Conservation (phyloP, 345 rosid genomes). For the Aurinia saxatilis region DNA sequence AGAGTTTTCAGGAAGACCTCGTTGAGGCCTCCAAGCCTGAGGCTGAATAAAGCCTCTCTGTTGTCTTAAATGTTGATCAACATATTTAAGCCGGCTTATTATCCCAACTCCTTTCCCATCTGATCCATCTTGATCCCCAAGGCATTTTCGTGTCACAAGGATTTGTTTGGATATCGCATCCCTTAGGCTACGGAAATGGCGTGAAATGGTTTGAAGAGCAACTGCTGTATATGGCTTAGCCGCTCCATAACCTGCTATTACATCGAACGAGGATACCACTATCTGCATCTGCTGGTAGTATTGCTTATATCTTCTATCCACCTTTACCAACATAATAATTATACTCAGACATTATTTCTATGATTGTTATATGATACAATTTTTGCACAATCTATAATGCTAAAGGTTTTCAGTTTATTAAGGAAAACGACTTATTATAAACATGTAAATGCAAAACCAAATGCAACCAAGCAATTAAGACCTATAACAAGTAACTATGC, state of each 20-base stretch:
- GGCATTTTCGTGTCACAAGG: constrained; percentile 49
- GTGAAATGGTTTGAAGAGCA: constrained; percentile 92
- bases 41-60: constrained; percentile 87
- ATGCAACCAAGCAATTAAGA: no score
- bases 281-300: constrained; percentile 98
- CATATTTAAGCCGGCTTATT: constrained; percentile 75
- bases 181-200: constrained; percentile 87
- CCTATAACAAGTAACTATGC: no score
- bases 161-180: constrained; percentile 83
- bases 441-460: no score
- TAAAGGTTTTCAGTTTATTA: no score
- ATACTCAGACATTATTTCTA: background rate
- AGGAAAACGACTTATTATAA: no score
- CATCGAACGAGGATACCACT: constrained; percentile 88
- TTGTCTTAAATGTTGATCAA: constrained; percentile 93
- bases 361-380: background rate
- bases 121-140: constrained; percentile 76
- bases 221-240: constrained; percentile 94
- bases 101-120: constrained; percentile 61
- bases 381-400: no score
- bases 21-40: constrained; percentile 97
- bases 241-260: constrained; percentile 80
- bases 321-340: constrained; percentile 37
- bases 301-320: constrained; percentile 91
- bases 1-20: constrained; percentile 95